phyloP scores from a whole-genome alignment of 257 asterid genomes.

The Petunia secreta region DNA sequence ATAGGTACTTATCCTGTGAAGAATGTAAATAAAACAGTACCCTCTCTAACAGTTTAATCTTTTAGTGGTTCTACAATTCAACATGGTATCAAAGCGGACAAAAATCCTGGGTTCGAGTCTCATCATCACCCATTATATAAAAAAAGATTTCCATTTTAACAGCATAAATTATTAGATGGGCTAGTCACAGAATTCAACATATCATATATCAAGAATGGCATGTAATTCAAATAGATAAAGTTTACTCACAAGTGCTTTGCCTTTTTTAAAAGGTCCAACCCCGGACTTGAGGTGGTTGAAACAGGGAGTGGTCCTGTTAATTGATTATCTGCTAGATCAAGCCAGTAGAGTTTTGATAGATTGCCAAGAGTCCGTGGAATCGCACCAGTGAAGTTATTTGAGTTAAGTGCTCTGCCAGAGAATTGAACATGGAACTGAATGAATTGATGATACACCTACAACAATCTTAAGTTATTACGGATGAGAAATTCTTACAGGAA shows the following conservation, averaged over 20 bases:
- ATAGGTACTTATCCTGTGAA: not conserved
- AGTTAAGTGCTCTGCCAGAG: slow-evolving; percentile 79
- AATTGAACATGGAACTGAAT: slow-evolving; percentile 17
- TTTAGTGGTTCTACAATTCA: no score
- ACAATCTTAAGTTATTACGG: not conserved
- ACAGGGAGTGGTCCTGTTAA: slow-evolving; percentile 80
- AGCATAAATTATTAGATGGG: no score
- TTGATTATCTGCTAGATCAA: slow-evolving; percentile 88
- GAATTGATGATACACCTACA: not conserved
- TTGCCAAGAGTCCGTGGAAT: slow-evolving; percentile 89
- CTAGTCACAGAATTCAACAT: no score
- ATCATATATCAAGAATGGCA: not conserved
- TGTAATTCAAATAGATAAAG: not conserved
- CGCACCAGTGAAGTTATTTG: slow-evolving; percentile 82
- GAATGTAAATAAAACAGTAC: not conserved
- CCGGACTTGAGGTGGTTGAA: slow-evolving; percentile 64
- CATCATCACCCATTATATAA: no score
- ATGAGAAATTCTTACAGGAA: slow-evolving; percentile 66
- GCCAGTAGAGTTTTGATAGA: slow-evolving; percentile 87
- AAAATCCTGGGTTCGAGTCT: no score
- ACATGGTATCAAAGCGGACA: no score
- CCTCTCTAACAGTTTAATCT: no score
- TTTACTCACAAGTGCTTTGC: slow-evolving; percentile 90
- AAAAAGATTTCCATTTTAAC: no score
- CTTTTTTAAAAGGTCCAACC: slow-evolving; percentile 81